Evolutionary conservation across 1,284 basidiomycete genomes (phyloP).

Genomic region (Ceratobasidium sp.): DNA sequence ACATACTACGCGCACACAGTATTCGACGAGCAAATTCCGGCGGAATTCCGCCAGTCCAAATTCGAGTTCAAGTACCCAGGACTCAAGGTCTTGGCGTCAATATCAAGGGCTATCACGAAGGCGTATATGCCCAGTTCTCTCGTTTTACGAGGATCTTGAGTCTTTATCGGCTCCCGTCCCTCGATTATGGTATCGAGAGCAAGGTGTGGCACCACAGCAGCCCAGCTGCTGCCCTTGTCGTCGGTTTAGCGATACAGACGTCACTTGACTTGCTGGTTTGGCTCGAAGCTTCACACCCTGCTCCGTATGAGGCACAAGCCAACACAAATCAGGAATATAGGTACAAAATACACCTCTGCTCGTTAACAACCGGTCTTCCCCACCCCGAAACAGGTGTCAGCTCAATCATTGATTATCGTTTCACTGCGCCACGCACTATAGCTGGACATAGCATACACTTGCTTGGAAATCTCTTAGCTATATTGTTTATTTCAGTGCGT

Average conservation of each 20-base stretch:
- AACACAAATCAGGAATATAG: not conserved
- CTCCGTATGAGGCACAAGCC: not conserved
- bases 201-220: not conserved
- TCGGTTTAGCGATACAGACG: not conserved
- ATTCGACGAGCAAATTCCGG: not conserved
- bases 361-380: not conserved
- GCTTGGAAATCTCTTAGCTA: not conserved
- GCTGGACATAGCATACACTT: not conserved
- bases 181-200: not conserved
- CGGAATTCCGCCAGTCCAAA: not conserved
- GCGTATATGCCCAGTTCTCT: not conserved
- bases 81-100: not conserved
- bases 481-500: not conserved
- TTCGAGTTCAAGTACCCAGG: not conserved
- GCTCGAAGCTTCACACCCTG: not conserved
- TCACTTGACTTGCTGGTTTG: constrained; percentile 1
- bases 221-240: not conserved
- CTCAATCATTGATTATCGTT: not conserved
- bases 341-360: not conserved
- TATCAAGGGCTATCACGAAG: not conserved
- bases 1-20: not conserved
- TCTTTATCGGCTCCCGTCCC: not conserved
- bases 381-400: not conserved
- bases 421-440: not conserved
- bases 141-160: not conserved